Evolutionary conservation across 768 basidiomycete species (phyloP).

Genomic region (Sarcodon aspratus): DNA sequence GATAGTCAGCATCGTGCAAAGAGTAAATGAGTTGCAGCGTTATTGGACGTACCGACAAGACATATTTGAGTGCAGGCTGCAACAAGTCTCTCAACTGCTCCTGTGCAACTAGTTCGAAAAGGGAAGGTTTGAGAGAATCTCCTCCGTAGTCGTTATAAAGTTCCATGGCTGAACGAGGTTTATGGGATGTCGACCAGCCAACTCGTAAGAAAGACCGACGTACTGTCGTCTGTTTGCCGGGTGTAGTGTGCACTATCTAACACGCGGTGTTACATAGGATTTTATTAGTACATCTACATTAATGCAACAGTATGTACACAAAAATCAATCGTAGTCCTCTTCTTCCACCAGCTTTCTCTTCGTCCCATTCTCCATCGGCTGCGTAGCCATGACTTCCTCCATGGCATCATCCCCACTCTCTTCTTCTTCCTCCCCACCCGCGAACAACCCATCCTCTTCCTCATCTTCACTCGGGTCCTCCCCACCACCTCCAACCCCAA

Average conservation of each 20-base stretch:
- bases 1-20: not conserved
- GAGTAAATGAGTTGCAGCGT: not conserved
- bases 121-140: slow-evolving; percentile 64
- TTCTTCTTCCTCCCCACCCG: slow-evolving; percentile 63
- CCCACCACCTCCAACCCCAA: slow-evolving; percentile 20
- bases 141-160: slow-evolving; percentile 71
- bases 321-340: slow-evolving; percentile 66
- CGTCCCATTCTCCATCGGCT: slow-evolving; percentile 33
- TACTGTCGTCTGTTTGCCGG: no score
- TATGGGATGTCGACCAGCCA: not conserved
- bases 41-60: slow-evolving; percentile 59
- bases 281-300: no score
- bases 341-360: slow-evolving; percentile 80
- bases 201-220: no score
- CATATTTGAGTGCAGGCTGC: slow-evolving; percentile 92
- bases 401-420: slow-evolving; percentile 54
- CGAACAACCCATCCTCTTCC: slow-evolving; percentile 71
- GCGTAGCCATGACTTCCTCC: slow-evolving; percentile 45
- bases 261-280: no score
- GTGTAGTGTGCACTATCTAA: no score
- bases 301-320: not conserved
- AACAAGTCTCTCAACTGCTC: slow-evolving; percentile 87
- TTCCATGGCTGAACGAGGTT: slow-evolving; percentile 38
- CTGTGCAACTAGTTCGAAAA: slow-evolving; percentile 90
- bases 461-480: slow-evolving; percentile 66